Percentiles rank a stretch among this genome's conserved stretches.
phyloP scores from a whole-genome alignment of 495 filamentous ascomycete genomes.

The Opeltia flavorubescens region DNA sequence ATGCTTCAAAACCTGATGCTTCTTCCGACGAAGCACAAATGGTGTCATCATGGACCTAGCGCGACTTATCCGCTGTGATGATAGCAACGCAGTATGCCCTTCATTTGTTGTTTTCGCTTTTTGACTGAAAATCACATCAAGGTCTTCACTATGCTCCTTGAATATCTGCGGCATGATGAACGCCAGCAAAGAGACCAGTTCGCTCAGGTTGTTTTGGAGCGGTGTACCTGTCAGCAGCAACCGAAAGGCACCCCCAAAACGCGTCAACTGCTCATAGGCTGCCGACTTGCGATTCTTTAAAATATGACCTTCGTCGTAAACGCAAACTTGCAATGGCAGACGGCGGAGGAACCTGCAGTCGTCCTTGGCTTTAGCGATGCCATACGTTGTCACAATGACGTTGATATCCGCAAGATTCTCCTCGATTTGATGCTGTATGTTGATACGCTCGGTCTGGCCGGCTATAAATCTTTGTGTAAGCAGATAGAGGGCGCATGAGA shows the following conservation, averaged over 20 bases:
- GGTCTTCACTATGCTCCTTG: constrained; percentile 51
- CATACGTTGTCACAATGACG: constrained; percentile 85
- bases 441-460: constrained; percentile 42
- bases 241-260: constrained; percentile 62
- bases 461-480: constrained; percentile 13
- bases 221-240: constrained; percentile 87
- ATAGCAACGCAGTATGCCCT: constrained; percentile 58
- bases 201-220: constrained; percentile 88
- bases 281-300: constrained; percentile 75
- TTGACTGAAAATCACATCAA: constrained; percentile 74
- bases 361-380: constrained; percentile 46
- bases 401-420: constrained; percentile 52
- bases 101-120: constrained; percentile 74
- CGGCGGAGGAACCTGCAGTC: constrained; percentile 60
- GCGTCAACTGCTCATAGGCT: constrained; percentile 65
- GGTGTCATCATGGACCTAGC: constrained; percentile 89
- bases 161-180: constrained; percentile 88
- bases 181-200: constrained; percentile 72
- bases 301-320: constrained; percentile 88
- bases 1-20: constrained; percentile 82
- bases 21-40: constrained; percentile 85
- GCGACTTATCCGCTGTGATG: constrained; percentile 67
- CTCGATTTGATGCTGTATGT: constrained; percentile 51
- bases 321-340: constrained; percentile 48
- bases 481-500: not conserved